Evolutionary conservation across 2,329 filamentous ascomycete genomes (phyloP), one percentile per base, ranked within the genome.

Genomic region (Lizonia empirigonia): DNA sequence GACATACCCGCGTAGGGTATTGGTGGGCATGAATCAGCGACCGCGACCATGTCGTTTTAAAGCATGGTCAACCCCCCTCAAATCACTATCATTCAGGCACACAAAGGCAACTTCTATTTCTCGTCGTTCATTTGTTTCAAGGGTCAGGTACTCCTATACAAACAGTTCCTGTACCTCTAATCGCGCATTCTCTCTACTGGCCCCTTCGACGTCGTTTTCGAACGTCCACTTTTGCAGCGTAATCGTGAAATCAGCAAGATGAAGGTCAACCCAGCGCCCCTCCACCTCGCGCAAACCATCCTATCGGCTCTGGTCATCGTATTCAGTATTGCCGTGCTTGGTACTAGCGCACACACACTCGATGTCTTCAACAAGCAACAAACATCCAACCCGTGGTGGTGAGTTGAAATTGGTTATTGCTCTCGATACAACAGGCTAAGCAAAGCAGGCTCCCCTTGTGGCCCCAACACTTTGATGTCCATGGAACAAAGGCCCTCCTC

Each of bases 391-490:
- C 73, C 73, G 19, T 80, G 77, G 76, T 78, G 77, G 70, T 34
- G 19, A 10, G 32, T 34, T 4, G 7, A 34, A n/a, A n/a, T n/a
- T n/a, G n/a, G n/a, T n/a, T n/a, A n/a, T n/a, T n/a, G n/a, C n/a
- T n/a, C n/a, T n/a, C n/a, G n/a, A n/a, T n/a, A n/a, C n/a, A n/a
- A n/a, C n/a, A n/a, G n/a, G n/a, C n/a, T n/a, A n/a, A 18, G 15
- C 16, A 4, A 34, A 18, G 12, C 7, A 34, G 32, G 49, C 65
- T 79, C 4, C 76, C 77, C 1, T 57, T 80, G 33, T 80, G 78
- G 78, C 74, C 73, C 1, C 69, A 73, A 8, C 78, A 80, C 60
- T 80, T 80, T 56, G 72, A 79, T 33, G 71, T 71, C 1, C 64
- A 71, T 15, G 77, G 77, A 13, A 74, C 78, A 4, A 73, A 75